Conservation (phyloP, 208 protist species). For the Acanthamoeba castellanii region DNA sequence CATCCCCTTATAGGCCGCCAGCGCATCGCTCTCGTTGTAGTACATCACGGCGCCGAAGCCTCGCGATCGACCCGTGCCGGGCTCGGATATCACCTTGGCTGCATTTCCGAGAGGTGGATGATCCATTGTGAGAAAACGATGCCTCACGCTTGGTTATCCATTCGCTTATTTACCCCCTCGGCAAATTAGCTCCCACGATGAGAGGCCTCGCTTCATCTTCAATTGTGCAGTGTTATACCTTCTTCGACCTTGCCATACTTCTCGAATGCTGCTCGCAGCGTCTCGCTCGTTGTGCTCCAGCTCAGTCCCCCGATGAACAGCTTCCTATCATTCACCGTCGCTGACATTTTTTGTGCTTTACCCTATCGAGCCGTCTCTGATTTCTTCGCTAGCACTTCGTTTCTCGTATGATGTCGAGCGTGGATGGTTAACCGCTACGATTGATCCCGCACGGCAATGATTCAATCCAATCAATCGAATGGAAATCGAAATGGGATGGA, state of each 20-base stretch:
- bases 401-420: no score
- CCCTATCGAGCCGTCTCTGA: no score
- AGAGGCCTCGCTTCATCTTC: no score
- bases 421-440: no score
- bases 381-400: no score
- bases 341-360: no score
- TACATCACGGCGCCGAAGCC: conserved; percentile 2
- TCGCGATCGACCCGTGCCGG: not conserved
- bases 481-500: not conserved
- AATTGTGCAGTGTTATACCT: not conserved
- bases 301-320: not conserved
- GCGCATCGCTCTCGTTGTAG: not conserved
- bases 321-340: not conserved
- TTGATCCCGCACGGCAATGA: no score
- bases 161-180: not conserved
- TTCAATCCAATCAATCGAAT: no score
- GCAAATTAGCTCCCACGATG: no score
- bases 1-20: conserved; percentile 22
- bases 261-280: not conserved
- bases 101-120: not conserved
- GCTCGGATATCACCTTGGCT: conserved; percentile 10
- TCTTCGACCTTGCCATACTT: conserved; percentile 41
- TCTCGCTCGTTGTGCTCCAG: conserved; percentile 14
- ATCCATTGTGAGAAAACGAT: not conserved
- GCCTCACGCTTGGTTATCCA: not conserved